Evolutionary conservation across 306 rosid species (phyloP), one percentile per base, ranked within the genome.

Genomic region (Senna siamea): DNA sequence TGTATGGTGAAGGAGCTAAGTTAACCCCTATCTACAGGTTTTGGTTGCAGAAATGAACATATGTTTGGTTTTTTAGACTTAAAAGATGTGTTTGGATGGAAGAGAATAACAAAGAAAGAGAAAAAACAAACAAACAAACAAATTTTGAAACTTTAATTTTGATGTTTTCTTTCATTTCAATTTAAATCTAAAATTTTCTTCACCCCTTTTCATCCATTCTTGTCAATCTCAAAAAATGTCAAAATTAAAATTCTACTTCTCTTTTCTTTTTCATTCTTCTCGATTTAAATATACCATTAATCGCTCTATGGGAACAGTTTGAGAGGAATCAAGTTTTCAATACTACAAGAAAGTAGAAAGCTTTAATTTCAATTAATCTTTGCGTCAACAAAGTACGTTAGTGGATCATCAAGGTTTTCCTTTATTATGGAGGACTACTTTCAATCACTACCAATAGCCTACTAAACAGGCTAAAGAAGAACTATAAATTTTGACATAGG

Each of bases 371-470:
- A n/a, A n/a, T n/a, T n/a, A n/a, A n/a, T n/a, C n/a, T n/a, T n/a
- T n/a, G n/a, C n/a, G n/a, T n/a, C n/a, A 66, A 44, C 65, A 26
- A 3, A 26, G 30, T 3, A 66, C 72, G 81, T 66, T 78, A 61
- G 82, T 60, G 59, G 84, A 73, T 37, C 54, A 58, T 83, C 66
- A 43, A 84, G 79, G 85, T 74, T 80, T 66, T 77, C 66, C 65
- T 56, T 66, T 58, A 47, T 80, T 76, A 74, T 47, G 60, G 47
- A 18, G 20, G 34, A 65, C 43, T 26, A 46, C 12, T 7, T 60
- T 72, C 62, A 55, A 68, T 57, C 79, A 60, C 66, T 34, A 51
- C 75, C 78, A 65, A 20, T 47, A 26, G 65, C 52, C 52, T 23
- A 5, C 61, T 20, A 52, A 43, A 80, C 66, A 30, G 50, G 62